Base-by-base conservation (phyloP, 495 filamentous ascomycete genomes). In the Aspergillus hancockii region DNA sequence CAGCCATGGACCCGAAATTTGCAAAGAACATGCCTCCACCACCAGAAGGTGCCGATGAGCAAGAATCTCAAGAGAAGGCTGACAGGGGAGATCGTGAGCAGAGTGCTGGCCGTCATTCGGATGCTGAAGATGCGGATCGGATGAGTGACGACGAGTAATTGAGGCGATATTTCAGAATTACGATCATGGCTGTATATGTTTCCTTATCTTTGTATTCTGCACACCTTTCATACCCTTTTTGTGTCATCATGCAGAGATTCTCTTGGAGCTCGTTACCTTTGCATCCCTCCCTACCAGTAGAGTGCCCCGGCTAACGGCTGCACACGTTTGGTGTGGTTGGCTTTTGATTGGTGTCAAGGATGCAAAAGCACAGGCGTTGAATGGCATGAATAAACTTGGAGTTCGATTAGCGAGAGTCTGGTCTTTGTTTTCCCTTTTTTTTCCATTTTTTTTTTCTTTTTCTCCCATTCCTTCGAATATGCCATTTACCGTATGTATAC, bases 1-100 rank as follows among this genome's bases (percentile, higher is more conserved):
- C 73, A 7, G 72, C 70, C 16, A 67, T 81, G 53, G 79, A 81
- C 51, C 75, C 76, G 8, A 75, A 77, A 54, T 80, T 79, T 45
- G 71, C 66, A 4, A 67, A 70, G 54, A 68, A 64, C 7, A 69
- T 79, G 54, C 73, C 73, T 14, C 67, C 73, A 12, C 72, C 75
- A 4, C 72, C 75, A 1, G 74, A 75, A 53, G 67, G 66, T 22
- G 52, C 65, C 18, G 55, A 52, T 22, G 65, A 68, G 22, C 54
- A 65, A 3, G 64, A 61, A n/a, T 58, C 51, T 1, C 46, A 21
- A 31, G 19, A 50, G 21, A 10, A 49, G 28, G 8, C 23, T 4
- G 55, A 49, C 10, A 38, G 45, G n/a, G 57, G 54, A 54, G 50
- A 58, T 10, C 59, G 54, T 31, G 56, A 64, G 45, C 32, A 34